phyloP scores from a whole-genome alignment of 768 basidiomycete species.

The Coprinellus aureogranulatus region DNA sequence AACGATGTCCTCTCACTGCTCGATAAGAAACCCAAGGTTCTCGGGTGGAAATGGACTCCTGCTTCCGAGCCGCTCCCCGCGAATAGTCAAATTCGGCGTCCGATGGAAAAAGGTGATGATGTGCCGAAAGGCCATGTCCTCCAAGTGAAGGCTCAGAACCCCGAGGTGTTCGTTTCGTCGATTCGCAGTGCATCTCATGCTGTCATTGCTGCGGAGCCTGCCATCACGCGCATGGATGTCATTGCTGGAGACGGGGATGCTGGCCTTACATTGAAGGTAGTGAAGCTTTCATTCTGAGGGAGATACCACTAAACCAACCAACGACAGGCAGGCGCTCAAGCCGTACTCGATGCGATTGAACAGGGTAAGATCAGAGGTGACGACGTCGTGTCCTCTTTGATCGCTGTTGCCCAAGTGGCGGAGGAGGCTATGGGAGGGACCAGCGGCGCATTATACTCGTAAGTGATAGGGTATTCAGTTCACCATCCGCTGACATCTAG shows the following conservation, averaged over 20 bases:
- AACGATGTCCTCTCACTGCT: slow-evolving; percentile 61
- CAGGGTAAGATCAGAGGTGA: slow-evolving; percentile 56
- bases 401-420: slow-evolving; percentile 68
- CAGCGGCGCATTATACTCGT: slow-evolving; percentile 90
- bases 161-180: slow-evolving; percentile 48
- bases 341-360: slow-evolving; percentile 58
- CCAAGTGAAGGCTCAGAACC: slow-evolving; percentile 35
- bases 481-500: neutral
- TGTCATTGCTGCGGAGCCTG: slow-evolving; percentile 76
- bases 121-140: slow-evolving; percentile 8
- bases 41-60: slow-evolving; percentile 86
- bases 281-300: neutral
- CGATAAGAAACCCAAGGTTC: slow-evolving; percentile 63
- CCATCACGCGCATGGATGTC: slow-evolving; percentile 88
- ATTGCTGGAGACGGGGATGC: slow-evolving; percentile 87
- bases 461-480: slow-evolving; percentile 27
- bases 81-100: slow-evolving; percentile 12
- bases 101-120: slow-evolving; percentile 1
- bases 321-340: slow-evolving; percentile 64
- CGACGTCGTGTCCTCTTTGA: slow-evolving; percentile 63
- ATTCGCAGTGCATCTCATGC: slow-evolving; percentile 61
- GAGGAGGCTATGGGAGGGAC: slow-evolving; percentile 91
- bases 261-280: slow-evolving; percentile 50
- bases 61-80: slow-evolving; percentile 33
- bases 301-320: neutral